Percentiles rank a stretch among this genome's conserved stretches.
Conservation (phyloP, 805 yeast genomes). For the Torulaspora franciscae region DNA sequence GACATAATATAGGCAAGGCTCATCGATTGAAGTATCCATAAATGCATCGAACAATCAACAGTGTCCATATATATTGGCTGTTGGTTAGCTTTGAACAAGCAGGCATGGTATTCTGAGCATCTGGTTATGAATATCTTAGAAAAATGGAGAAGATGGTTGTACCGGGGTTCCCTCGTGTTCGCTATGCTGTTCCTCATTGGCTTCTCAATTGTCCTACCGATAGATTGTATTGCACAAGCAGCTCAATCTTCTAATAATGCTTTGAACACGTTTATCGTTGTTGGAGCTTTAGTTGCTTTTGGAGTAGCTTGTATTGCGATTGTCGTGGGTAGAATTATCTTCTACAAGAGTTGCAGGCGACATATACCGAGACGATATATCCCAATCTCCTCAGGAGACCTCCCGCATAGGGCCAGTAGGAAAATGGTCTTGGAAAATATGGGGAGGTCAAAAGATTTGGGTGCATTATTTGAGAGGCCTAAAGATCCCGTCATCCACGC, state of each 20-base stretch:
- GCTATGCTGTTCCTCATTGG: constrained; percentile 43
- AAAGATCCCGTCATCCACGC: constrained; percentile 44
- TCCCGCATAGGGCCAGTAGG: constrained; percentile 45
- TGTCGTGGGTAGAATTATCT: constrained; percentile 55
- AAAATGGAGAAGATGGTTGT: constrained; percentile 15
- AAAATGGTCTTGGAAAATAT: constrained; percentile 40
- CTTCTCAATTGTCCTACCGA: constrained; percentile 65
- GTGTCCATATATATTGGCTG: no score
- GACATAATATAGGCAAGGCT: neutral
- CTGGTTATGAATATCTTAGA: constrained; percentile 6
- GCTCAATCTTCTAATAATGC: constrained; percentile 55
- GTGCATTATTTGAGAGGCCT: constrained; percentile 40
- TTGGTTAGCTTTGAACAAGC: neutral
- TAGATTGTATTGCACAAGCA: constrained; percentile 68
- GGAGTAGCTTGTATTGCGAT: constrained; percentile 46
- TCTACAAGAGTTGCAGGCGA: constrained; percentile 52
- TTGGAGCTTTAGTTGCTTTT: constrained; percentile 62
- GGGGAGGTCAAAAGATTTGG: constrained; percentile 41
- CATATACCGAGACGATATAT: constrained; percentile 78
- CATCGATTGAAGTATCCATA: neutral
- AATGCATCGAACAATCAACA: neutral
- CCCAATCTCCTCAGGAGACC: constrained; percentile 57
- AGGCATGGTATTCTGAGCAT: neutral
- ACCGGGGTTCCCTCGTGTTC: constrained; percentile 17
- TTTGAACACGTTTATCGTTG: constrained; percentile 74